Evolutionary conservation across 176 grass and related monocot species (phyloP), one percentile per base, ranked within the genome.

Genomic region (Oryza glaberrima): DNA sequence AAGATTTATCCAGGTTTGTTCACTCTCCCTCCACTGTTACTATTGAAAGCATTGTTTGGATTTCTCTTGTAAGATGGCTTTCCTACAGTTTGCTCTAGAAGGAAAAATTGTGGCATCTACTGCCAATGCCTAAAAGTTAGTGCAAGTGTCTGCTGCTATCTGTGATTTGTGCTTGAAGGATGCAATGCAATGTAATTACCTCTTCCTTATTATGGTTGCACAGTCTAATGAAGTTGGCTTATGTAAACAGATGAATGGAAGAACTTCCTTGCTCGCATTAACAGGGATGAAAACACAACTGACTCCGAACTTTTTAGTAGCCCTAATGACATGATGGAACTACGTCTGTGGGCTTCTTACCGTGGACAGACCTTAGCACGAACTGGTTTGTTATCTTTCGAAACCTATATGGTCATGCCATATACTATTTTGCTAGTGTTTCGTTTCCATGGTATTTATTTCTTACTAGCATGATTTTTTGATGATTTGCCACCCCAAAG

Each of bases 281-380:
- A 90, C 64, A 86, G 92, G 86, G 90, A 94, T 84, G 95, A 97
- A 90, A 89, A 94, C 70, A 83, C 92, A 20, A 13, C 88, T 74
- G 95, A 94, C n/a, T 84, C 84, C 84, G 95, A 97, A 63, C 90
- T 97, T 67, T 89, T 93, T 86, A 56, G 90, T 61, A 93, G 66
- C 65, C 65, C 84, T 56, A 90, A 63, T 82, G 95, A 97, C 64
- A 83, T 85, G 78, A 75, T 97, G 80, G 95, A 97, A 82, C 82
- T 97, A 71, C 90, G 95, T 38, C 86, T 97, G 54, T 97, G 95
- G 95, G 95, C 95, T 84, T 94, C 95, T 49, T 94, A 94, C 75
- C 95, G 95, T 70, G 95, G 95, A 22, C 95, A 97, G 80, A 97
- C 95, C 73, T 90, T 97, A 88, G 95, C 90, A 83, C 90, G 95